phyloP scores from a whole-genome alignment of 495 filamentous ascomycete species.

The Neurospora terricola region DNA sequence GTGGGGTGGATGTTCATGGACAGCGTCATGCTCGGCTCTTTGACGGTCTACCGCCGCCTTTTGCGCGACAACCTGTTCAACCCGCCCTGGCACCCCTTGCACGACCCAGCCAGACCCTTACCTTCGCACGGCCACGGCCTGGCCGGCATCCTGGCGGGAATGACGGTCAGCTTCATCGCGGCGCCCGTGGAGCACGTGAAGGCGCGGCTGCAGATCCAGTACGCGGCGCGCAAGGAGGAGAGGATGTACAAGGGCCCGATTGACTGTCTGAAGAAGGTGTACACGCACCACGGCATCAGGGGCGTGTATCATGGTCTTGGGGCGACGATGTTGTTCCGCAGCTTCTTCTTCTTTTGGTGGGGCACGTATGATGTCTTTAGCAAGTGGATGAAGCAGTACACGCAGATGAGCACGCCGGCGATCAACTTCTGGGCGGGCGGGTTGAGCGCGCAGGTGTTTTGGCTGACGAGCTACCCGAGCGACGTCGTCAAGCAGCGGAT shows the following conservation, averaged over 20 bases:
- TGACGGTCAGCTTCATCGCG: constrained; percentile 83
- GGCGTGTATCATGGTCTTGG: constrained; percentile 78
- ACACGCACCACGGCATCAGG: constrained; percentile 53
- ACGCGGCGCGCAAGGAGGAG: constrained; percentile 60
- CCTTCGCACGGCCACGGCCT: constrained; percentile 75
- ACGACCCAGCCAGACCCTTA: constrained; percentile 34
- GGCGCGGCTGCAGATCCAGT: constrained; percentile 87
- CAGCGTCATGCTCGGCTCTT: constrained; percentile 82
- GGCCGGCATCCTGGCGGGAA: constrained; percentile 78
- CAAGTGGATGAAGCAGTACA: constrained; percentile 51
- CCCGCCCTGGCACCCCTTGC: constrained; percentile 30
- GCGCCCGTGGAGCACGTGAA: constrained; percentile 95
- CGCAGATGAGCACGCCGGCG: constrained; percentile 61
- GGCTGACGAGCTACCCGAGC: constrained; percentile 81
- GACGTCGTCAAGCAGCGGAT: constrained; percentile 97
- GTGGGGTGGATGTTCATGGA: constrained; percentile 99
- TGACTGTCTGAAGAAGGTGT: constrained; percentile 66
- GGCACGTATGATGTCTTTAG: constrained; percentile 80
- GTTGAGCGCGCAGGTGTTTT: constrained; percentile 84
- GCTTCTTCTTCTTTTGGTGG: constrained; percentile 98
- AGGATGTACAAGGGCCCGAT: constrained; percentile 77
- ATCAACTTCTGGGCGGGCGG: constrained; percentile 98
- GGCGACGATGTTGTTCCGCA: constrained; percentile 80
- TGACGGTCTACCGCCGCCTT: constrained; percentile 78
- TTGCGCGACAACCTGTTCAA: constrained; percentile 72